Evolutionary conservation across 495 filamentous ascomycete species (phyloP).

Genomic region (Xylaria bambusicola): DNA sequence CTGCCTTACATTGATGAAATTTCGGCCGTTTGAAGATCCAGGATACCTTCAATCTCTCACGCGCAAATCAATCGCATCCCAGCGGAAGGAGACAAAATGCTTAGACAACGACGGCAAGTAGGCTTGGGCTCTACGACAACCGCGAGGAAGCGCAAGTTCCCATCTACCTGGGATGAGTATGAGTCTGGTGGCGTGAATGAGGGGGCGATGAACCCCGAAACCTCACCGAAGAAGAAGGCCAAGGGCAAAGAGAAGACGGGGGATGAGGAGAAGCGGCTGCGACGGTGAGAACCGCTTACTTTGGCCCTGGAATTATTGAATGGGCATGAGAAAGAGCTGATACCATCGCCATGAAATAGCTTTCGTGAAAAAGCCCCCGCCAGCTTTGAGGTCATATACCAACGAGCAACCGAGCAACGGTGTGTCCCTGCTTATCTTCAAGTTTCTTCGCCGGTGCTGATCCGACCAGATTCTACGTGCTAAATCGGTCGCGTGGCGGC

Average conservation of each 20-base stretch:
- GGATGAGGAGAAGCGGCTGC: conserved; percentile 24
- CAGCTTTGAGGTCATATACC: conserved; percentile 39
- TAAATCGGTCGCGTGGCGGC: conserved; percentile 36
- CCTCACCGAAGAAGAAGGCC: conserved; percentile 1
- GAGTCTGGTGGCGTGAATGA: conserved; percentile 3
- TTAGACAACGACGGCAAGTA: background rate
- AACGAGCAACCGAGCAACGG: conserved; percentile 42
- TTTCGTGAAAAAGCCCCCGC: conserved; percentile 39
- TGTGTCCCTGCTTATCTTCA: too few relatives aligned
- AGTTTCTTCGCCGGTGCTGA: too few relatives aligned
- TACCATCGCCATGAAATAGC: conserved; percentile 20
- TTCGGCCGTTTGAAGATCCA: too few relatives aligned
- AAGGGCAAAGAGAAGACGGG: background rate
- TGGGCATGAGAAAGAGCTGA: conserved; percentile 1
- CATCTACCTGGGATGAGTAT: background rate
- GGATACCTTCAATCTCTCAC: too few relatives aligned
- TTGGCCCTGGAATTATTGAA: background rate
- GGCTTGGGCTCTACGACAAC: background rate
- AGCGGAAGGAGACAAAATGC: background rate
- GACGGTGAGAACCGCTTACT: conserved; percentile 16
- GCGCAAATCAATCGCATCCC: too few relatives aligned
- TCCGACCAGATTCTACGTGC: conserved; percentile 38
- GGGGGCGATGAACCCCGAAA: too few relatives aligned
- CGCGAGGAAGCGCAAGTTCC: conserved; percentile 24
- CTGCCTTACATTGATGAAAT: too few relatives aligned